Base-by-base conservation (phyloP, 2,329 filamentous ascomycete genomes). In the Fusarium foetens region DNA sequence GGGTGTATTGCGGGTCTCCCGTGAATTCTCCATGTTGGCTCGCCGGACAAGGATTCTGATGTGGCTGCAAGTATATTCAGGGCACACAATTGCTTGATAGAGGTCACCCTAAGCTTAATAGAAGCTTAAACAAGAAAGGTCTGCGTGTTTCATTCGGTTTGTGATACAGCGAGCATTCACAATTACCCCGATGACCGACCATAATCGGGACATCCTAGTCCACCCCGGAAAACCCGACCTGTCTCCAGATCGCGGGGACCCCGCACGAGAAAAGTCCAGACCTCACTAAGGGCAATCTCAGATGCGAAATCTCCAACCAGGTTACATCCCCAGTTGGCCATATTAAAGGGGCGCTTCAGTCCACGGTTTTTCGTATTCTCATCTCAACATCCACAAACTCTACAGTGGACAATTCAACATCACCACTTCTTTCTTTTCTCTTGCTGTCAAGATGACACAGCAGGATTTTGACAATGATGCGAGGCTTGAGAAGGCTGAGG, bases 401-500 rank as follows among this genome's bases (percentile, higher is more conserved):
- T 35, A 6, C 29, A 43, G 58, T 55, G 48, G 29, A 60, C 23
- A 5, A 42, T 60, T 60, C 48, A 60, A 60, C 58, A 60, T 42
- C 25, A 43, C 38, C 48, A 42, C 48, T 38, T 27, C 38, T 33
- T 45, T 8, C 8, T 48, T 14, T 58, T 27, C 19, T 36, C 0
- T 9, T 3, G 17, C 49, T 39, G 23, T 17, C 31, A 1, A 52
- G 8, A 63, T 63, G 57, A 8, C 29, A 11, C 12, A n/a, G 25
- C 49, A 33, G 7, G 45, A 53, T 4, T 43, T 46, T 0, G 25
- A 41, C 0, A 0, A 12, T 14, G 58, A 46, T 17, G 29, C n/a
- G 12, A 29, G 46, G 27, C 39, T 64, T 45, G 61, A 64, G 35
- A 64, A 64, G 19, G 46, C 61, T 4, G 58, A 54, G 9, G 39